Evolutionary conservation across 352 stramenopile genomes (phyloP), one percentile per base, ranked within the genome.

Genomic region (Blastocystis sp.): DNA sequence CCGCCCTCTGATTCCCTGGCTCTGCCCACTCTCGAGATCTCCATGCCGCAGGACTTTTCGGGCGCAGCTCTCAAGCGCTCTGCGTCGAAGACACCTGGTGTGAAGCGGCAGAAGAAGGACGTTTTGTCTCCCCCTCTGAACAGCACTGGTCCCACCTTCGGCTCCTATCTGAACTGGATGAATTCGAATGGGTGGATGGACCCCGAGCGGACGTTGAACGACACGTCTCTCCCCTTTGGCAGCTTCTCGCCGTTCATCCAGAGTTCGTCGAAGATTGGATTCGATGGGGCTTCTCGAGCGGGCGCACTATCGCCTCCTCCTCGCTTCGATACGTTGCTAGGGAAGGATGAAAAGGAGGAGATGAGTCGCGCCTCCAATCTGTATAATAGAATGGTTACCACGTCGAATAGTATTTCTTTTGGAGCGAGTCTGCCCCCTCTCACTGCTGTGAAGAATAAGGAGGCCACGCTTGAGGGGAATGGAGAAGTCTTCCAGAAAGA

Each of bases 401-500:
- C 73, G 6, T 37, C 47, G 39, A 84, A 64, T 15, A 84, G 73
- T 29, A 53, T 64, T 2, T 34, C n/a, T 13, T 13, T 47, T 13
- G 54, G 47, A 68, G 26, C 26, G 34, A 68, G 18, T 26, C 5
- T 84, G 13, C n/a, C 70, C 3, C 70, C 70, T 9, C 43, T 79
- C 8, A 84, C 34, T 84, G 43, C 47, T 3, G 20, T 84, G 18
- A 26, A 9, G n/a, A 64, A 18, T 37, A 73, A 45, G 5, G 62
- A 39, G 34, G 20, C 29, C 7, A 37, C 29, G 7, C 0, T 73
- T 43, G 62, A 39, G 23, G 62, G 39, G 62, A 2, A 20, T 9
- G 62, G 23, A 34, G 13, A 64, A 15, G 8, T 64, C 47, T 84
- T 84, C 68, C 73, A 84, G 50, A 84, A 84, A 55, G 73, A 84